phyloP scores from a whole-genome alignment of 305 asterid species.

The Fraxinus nigra region DNA sequence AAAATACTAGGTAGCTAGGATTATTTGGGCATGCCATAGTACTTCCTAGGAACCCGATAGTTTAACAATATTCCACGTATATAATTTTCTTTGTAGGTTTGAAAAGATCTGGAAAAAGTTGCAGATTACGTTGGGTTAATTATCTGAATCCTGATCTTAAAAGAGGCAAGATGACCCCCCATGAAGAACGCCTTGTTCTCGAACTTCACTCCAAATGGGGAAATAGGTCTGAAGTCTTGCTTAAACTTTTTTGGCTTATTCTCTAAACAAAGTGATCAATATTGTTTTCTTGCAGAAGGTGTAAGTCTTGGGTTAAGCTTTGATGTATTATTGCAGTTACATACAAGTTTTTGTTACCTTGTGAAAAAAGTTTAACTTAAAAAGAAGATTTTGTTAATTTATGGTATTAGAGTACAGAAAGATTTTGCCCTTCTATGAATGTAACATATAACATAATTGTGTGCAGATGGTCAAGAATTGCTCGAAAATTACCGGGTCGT shows the following conservation, averaged over 20 bases:
- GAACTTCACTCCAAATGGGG: conserved; percentile 87
- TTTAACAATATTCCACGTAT: conserved; percentile 21
- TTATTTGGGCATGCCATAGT: conserved; percentile 64
- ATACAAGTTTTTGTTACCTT: too few species aligned
- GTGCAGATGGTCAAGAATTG: conserved; percentile 90
- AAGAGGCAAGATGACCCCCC: conserved; percentile 76
- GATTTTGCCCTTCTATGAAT: neutral
- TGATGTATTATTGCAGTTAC: too few species aligned
- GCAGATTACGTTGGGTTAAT: conserved; percentile 97
- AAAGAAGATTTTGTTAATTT: too few species aligned
- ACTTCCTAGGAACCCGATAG: conserved; percentile 22
- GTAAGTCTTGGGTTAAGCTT: too few species aligned
- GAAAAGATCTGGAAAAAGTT: conserved; percentile 89
- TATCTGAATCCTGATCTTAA: conserved; percentile 87
- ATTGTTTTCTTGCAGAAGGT: too few species aligned
- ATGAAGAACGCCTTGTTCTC: conserved; percentile 71
- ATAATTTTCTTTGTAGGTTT: conserved; percentile 45
- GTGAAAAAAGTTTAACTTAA: too few species aligned
- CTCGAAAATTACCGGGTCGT: conserved; percentile 82
- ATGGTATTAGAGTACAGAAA: too few species aligned
- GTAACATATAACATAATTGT: neutral
- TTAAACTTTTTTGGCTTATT: neutral
- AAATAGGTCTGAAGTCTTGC: conserved; percentile 45
- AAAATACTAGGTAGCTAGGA: conserved; percentile 30
- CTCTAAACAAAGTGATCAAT: neutral